A percentile compares a stretch with the other conserved stretches of the same genome.
Conservation (phyloP, 1,139 yeast genomes). For the Blastobotrys illinoisensis region DNA sequence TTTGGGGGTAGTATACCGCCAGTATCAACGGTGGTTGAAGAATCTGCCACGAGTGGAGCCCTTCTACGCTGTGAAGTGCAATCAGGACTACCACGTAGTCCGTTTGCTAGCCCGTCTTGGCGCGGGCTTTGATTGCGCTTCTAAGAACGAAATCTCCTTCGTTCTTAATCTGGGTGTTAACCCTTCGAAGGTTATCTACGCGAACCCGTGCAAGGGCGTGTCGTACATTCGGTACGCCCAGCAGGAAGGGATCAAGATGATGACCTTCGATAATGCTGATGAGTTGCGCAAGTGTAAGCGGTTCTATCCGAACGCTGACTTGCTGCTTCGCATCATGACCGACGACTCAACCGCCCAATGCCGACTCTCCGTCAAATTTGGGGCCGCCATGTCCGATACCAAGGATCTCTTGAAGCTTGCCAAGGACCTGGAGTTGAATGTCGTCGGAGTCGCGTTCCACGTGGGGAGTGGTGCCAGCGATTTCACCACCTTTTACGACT, state of each 20-base stretch:
- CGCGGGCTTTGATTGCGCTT: conserved; percentile 89
- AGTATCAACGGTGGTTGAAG: conserved; percentile 55
- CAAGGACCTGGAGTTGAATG: conserved; percentile 51
- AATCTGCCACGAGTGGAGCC: conserved; percentile 74
- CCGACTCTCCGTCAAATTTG: conserved; percentile 83
- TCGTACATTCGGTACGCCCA: conserved; percentile 74
- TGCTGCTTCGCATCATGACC: conserved; percentile 78
- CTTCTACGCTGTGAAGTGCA: conserved; percentile 91
- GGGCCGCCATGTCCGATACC: conserved; percentile 62
- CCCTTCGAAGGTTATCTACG: conserved; percentile 72
- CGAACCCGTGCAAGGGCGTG: conserved; percentile 88
- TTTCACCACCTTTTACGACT: conserved; percentile 59
- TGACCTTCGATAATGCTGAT: conserved; percentile 86
- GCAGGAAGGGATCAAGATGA: conserved; percentile 50
- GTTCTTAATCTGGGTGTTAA: conserved; percentile 58
- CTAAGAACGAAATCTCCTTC: conserved; percentile 72
- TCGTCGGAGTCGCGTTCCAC: conserved; percentile 90
- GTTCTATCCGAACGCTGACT: conserved; percentile 61
- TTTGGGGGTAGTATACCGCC: conserved; percentile 61
- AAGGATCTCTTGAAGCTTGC: conserved; percentile 57
- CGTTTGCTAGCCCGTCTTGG: conserved; percentile 54
- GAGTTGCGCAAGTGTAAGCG: conserved; percentile 71
- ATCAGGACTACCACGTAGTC: conserved; percentile 63
- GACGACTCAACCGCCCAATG: conserved; percentile 89
- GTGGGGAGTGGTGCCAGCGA: conserved; percentile 93